Evolutionary conservation across 2,329 filamentous ascomycete species (phyloP), one percentile per base, ranked within the genome.

Genomic region (Xylaria sp.): DNA sequence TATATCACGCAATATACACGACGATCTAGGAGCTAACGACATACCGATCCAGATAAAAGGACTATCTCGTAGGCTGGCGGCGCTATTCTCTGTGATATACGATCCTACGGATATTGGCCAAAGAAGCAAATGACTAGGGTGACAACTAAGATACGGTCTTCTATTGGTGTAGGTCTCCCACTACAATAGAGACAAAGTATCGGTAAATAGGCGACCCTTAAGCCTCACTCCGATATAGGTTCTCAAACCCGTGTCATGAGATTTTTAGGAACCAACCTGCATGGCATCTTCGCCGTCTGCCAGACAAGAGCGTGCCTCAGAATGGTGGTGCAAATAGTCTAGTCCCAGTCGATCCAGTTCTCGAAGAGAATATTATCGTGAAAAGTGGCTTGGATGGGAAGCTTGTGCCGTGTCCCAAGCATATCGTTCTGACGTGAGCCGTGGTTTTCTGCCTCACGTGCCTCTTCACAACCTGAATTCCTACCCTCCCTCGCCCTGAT

Each of bases 371-470:
- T 26, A 20, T 20, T 54, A 62, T 62, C 66, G 26, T 60, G 36
- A 51, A 60, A 56, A 31, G 44, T 62, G 31, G 59, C 59, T 63
- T 54, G 33, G 13, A 60, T 61, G 56, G 49, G 38, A 63, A 56
- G 54, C 31, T 60, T 63, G 42, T 60, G 64, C 58, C 62, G 59
- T n/a, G 28, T 48, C 48, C 31, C 40, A 59, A 46, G 38, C 36
- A 51, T 20, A 23, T 59, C 38, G 33, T 59, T 69, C 63, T 69
- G 38, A 65, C 59, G 61, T 65, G 61, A 67, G 67, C 65, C 48
- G 66, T 40, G 36, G 20, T 56, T 65, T 61, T 36, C 31, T 58
- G 33, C 49, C 48, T 63, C 58, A 42, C 49, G 58, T 63, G 65
- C 58, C 54, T 59, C 23, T 46, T 63, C 40, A n/a, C 48, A 49